A percentile compares a stretch with the other conserved stretches of the same genome.
Conservation (phyloP, 1,284 basidiomycete species). For the Apiotrichum mycotoxinovorans region DNA sequence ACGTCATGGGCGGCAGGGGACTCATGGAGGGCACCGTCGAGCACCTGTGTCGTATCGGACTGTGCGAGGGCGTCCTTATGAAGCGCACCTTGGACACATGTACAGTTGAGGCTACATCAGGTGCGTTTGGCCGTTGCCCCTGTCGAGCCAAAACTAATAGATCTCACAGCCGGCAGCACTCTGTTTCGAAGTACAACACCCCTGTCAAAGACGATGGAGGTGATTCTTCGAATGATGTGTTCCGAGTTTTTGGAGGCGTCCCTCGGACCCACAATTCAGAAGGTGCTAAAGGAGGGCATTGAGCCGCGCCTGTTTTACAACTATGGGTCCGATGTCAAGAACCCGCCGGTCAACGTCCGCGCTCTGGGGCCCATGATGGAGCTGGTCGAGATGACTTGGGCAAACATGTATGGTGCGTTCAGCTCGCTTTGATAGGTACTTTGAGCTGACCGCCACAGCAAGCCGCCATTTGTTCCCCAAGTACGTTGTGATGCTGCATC, state of each 20-base stretch:
- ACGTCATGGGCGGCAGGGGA: conserved; percentile 16
- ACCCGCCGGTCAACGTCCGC: conserved; percentile 10
- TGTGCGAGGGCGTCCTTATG: conserved; percentile 23
- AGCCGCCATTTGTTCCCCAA: conserved; percentile 29
- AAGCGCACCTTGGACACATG: conserved; percentile 15
- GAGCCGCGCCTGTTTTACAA: conserved; percentile 10
- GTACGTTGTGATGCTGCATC: conserved; percentile 8
- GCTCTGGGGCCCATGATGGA: conserved; percentile 5
- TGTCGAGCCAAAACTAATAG: not conserved
- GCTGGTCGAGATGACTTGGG: conserved; percentile 26
- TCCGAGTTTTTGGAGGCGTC: conserved; percentile 24
- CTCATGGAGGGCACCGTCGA: conserved; percentile 19
- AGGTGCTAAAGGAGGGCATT: conserved; percentile 10
- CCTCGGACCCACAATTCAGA: conserved; percentile 25
- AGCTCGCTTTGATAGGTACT: not conserved
- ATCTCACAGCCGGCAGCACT: conserved; percentile 21
- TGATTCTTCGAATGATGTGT: conserved; percentile 31
- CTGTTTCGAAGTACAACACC: conserved; percentile 36
- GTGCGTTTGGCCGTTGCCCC: not conserved
- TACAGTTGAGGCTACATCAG: conserved; percentile 5
- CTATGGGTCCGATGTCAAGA: not conserved
- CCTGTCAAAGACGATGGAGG: conserved; percentile 30
- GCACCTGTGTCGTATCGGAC: conserved; percentile 16
- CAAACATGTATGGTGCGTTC: conserved; percentile 24
- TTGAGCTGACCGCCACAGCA: conserved; percentile 8